Percentiles rank a stretch among this genome's conserved stretches.
Evolutionary conservation across 2,329 filamentous ascomycete species (phyloP).

Genomic region (Huntiella abstrusa): DNA sequence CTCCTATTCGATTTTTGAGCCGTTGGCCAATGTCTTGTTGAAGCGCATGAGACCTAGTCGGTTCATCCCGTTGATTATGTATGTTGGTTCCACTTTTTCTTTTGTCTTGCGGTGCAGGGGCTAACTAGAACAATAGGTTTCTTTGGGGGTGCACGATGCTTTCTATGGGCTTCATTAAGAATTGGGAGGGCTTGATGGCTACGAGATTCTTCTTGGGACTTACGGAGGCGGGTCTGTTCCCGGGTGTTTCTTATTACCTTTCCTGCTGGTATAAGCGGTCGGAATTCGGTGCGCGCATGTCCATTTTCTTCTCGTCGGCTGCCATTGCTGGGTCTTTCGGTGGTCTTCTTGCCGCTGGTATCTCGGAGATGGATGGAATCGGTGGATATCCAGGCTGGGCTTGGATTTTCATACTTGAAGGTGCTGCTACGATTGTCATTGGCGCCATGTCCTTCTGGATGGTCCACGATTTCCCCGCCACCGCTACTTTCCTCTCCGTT

Average conservation of each 20-base stretch:
- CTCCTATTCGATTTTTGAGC: constrained; percentile 64
- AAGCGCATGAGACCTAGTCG: constrained; percentile 58
- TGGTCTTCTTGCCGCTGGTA: constrained; percentile 53
- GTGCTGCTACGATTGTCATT: constrained; percentile 48
- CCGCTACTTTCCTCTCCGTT: constrained; percentile 52
- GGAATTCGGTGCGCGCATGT: constrained; percentile 63
- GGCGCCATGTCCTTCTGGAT: constrained; percentile 55
- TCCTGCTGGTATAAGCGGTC: constrained; percentile 68
- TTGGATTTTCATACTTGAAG: constrained; percentile 54
- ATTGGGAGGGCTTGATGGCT: constrained; percentile 45
- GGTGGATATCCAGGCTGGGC: constrained; percentile 37
- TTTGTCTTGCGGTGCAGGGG: constrained; percentile 13
- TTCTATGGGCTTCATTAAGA: constrained; percentile 46
- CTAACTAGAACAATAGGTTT: constrained; percentile 23
- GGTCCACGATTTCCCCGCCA: constrained; percentile 66
- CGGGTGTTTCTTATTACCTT: constrained; percentile 62
- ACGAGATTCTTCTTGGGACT: constrained; percentile 55
- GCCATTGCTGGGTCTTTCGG: constrained; percentile 64
- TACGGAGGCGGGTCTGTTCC: constrained; percentile 57
- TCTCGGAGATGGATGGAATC: constrained; percentile 49
- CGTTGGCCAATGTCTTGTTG: constrained; percentile 59
- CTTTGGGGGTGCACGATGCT: constrained; percentile 52
- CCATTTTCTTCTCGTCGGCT: constrained; percentile 70
- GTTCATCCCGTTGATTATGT: constrained; percentile 71
- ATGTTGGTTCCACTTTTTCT: constrained; percentile 18